A percentile compares a stretch with the other conserved stretches of the same genome.
These are phyloP conservation scores for Prunus campanulata DNA, from an alignment of 306 rosid genomes.

Conservation along the genomic window DNA sequence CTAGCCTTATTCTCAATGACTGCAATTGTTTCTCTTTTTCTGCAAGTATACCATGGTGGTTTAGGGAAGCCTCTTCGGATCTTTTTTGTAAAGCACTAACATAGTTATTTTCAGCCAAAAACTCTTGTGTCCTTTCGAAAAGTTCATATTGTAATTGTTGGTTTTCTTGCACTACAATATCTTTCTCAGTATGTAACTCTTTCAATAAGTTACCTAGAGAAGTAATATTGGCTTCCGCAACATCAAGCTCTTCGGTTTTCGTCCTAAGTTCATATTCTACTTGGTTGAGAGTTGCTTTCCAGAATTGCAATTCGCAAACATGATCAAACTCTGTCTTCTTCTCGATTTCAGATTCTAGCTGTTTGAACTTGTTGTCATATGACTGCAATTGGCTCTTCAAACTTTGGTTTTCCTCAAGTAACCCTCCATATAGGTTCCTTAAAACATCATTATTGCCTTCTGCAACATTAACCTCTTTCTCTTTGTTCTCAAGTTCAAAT, in stretches of 20 bases:
- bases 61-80: background rate
- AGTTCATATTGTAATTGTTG: conserved; percentile 21
- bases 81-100: background rate
- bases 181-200: conserved; percentile 76
- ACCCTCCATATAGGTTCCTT: conserved; percentile 78
- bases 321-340: background rate
- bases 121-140: background rate
- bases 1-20: conserved; percentile 36
- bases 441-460: conserved; percentile 60
- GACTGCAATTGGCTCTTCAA: background rate
- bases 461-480: conserved; percentile 50
- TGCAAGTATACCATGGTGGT: background rate
- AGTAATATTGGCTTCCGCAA: conserved; percentile 45
- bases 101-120: background rate
- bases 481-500: conserved; percentile 49
- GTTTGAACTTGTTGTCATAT: background rate
- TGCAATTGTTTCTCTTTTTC: background rate
- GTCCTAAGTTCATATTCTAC: too few relatives aligned
- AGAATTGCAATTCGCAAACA: too few relatives aligned
- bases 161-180: conserved; percentile 68
- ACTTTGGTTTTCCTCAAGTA: conserved; percentile 26
- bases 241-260: too few relatives aligned
- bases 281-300: too few relatives aligned
- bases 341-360: background rate
- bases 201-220: conserved; percentile 76